Evolutionary conservation across 2,329 filamentous ascomycete species (phyloP), one percentile per base, ranked within the genome.

Genomic region (Aspergillus sp.): DNA sequence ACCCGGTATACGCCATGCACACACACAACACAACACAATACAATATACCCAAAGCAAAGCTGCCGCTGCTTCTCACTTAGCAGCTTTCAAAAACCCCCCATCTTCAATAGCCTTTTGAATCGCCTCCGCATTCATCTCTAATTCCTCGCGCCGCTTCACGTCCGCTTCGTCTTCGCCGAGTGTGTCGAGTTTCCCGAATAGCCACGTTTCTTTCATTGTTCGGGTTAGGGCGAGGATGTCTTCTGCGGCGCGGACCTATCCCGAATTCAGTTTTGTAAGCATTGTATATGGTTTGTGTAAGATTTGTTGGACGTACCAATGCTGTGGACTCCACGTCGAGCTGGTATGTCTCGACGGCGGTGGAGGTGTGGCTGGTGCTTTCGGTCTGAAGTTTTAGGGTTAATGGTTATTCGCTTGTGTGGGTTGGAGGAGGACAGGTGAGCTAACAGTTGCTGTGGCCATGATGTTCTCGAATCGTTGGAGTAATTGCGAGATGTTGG

Each of bases 121-220:
- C n/a, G 72, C 76, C 57, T 68, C 73, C 8, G 80, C 80, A 66
- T 81, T 78, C 54, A 76, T 74, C 63, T 85, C 82, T 32, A 82
- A 73, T 62, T 75, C 72, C 73, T 79, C 67, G 62, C 77, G 68
- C 61, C 78, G 69, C 68, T 78, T 68, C 10, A 73, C 66, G 55
- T 80, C 76, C 19, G 73, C 67, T 32, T 77, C 75, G 42, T 78
- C 72, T 58, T 77, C 75, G 13, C 77, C 81, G 1, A 88, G 70
- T 0, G 85, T 87, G 59, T 88, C 81, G 47, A 89, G 78, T 59
- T 85, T 84, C 3, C 87, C 87, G 66, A 88, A 88, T 5, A 89
- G 77, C 87, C 87, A 89, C 21, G 86, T 79, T 69, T 89, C 87
- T 70, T 89, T 88, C 75, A 90, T 78, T 25, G 83, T 81, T 21